Evolutionary conservation across 495 filamentous ascomycete genomes (phyloP).

Genomic region (Hypoxylon trugodes): DNA sequence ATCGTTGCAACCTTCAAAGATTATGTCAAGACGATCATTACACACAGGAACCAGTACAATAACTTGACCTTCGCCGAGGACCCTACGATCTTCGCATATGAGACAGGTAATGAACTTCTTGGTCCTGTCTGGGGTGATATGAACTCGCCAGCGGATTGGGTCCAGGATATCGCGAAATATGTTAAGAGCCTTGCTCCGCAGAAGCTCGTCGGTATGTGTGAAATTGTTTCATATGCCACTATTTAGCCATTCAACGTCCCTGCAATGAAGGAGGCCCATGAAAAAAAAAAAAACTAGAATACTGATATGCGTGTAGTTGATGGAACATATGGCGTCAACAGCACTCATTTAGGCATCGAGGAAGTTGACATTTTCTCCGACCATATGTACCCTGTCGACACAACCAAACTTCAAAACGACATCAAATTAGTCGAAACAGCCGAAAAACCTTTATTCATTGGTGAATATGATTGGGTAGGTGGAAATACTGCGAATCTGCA

Average conservation of each 20-base stretch:
- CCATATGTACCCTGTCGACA: slow-evolving; percentile 62
- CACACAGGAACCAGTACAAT: slow-evolving; percentile 62
- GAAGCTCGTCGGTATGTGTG: slow-evolving; percentile 51
- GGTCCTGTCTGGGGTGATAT: slow-evolving; percentile 59
- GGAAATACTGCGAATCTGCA: slow-evolving; percentile 46
- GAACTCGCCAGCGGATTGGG: slow-evolving; percentile 59
- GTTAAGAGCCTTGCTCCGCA: slow-evolving; percentile 60
- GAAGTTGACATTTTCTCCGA: slow-evolving; percentile 62
- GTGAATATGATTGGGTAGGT: slow-evolving; percentile 63
- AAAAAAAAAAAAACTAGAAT: not conserved
- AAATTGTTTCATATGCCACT: not conserved
- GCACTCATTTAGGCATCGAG: slow-evolving; percentile 53
- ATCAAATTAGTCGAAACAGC: slow-evolving; percentile 50
- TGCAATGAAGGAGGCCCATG: no score
- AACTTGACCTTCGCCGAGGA: slow-evolving; percentile 63
- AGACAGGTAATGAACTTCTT: slow-evolving; percentile 64
- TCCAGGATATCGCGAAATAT: slow-evolving; percentile 54
- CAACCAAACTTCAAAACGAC: slow-evolving; percentile 52
- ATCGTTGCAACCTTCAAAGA: slow-evolving; percentile 60
- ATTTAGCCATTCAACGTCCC: no score
- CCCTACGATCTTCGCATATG: slow-evolving; percentile 64
- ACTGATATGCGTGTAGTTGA: slow-evolving; percentile 50
- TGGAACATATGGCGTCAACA: slow-evolving; percentile 65
- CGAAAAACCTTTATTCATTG: slow-evolving; percentile 58
- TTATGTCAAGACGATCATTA: slow-evolving; percentile 59